These are phyloP conservation scores for Margaritispora aquatica DNA, from an alignment of 495 filamentous ascomycete species.

Conservation along the genomic window DNA sequence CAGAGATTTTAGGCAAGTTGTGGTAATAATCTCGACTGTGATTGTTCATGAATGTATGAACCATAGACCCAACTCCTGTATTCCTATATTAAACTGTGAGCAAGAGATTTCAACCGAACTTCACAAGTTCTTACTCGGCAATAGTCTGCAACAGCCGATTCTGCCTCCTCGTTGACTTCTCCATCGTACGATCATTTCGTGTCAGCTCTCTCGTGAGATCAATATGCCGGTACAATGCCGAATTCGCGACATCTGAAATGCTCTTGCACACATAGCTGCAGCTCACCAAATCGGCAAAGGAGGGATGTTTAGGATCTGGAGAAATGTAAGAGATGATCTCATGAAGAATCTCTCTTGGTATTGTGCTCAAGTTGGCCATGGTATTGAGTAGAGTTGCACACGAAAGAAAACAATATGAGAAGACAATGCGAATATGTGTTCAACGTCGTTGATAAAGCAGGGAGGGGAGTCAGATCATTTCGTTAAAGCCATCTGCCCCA, in stretches of 20 bases:
- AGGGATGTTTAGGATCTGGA: neutral
- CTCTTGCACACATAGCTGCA: constrained; percentile 7
- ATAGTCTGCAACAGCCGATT: neutral
- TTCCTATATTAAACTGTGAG: constrained; percentile 4
- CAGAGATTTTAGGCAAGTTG: no score
- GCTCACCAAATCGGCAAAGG: neutral
- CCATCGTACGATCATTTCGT: neutral
- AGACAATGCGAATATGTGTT: no score
- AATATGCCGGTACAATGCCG: constrained; percentile 3
- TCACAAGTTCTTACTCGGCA: neutral
- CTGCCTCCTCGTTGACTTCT: constrained; percentile 1
- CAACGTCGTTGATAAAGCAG: no score
- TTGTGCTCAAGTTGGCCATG: neutral
- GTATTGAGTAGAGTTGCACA: no score
- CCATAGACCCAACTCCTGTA: constrained; percentile 3
- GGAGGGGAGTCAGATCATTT: no score
- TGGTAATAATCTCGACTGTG: neutral
- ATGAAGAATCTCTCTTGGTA: constrained; percentile 10
- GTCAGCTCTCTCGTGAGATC: constrained; percentile 6
- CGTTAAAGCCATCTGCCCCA: no score
- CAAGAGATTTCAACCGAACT: neutral
- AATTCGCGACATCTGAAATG: neutral
- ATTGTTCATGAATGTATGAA: constrained; percentile 6
- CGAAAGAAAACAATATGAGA: no score
- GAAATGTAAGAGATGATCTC: constrained; percentile 3